Conservation (phyloP, 2,329 filamentous ascomycete genomes). For the Geosmithia putterillii region DNA sequence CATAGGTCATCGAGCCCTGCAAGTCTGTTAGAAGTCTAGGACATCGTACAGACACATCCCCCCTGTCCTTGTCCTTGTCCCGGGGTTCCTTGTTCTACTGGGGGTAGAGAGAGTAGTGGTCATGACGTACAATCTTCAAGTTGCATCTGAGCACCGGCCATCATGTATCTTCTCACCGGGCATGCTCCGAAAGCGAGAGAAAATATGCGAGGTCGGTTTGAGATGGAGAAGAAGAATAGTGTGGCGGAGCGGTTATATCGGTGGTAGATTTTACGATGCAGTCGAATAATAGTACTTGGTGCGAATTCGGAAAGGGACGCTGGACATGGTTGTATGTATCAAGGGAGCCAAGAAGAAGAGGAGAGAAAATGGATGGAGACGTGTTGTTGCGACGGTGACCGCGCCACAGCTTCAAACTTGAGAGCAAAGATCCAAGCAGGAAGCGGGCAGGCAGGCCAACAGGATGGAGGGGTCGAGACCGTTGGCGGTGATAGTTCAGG, state of each 20-base stretch:
- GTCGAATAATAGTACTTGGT: conserved; percentile 15
- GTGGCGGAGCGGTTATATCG: no score
- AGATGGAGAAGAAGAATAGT: neutral
- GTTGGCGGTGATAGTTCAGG: neutral
- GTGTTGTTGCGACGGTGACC: neutral
- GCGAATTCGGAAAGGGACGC: conserved; percentile 14
- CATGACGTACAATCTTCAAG: conserved; percentile 68
- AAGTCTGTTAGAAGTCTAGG: no score
- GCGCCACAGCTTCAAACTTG: neutral
- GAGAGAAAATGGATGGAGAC: neutral
- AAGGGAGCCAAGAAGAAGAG: neutral
- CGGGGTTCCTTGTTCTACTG: neutral
- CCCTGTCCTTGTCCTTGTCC: conserved; percentile 4
- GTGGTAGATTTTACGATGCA: conserved; percentile 12
- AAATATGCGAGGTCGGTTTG: neutral
- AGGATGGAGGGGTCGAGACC: neutral
- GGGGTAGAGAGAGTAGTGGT: neutral
- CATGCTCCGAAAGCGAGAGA: neutral
- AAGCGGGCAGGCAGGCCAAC: neutral
- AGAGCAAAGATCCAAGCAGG: neutral
- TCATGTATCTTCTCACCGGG: conserved; percentile 30
- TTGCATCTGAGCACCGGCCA: conserved; percentile 70
- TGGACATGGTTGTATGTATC: conserved; percentile 15
- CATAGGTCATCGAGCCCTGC: conserved; percentile 92
- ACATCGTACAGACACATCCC: neutral